These are phyloP conservation scores for Allantophomopsis lycopodina DNA, from an alignment of 2,329 filamentous ascomycete genomes.

Conservation along the genomic window DNA sequence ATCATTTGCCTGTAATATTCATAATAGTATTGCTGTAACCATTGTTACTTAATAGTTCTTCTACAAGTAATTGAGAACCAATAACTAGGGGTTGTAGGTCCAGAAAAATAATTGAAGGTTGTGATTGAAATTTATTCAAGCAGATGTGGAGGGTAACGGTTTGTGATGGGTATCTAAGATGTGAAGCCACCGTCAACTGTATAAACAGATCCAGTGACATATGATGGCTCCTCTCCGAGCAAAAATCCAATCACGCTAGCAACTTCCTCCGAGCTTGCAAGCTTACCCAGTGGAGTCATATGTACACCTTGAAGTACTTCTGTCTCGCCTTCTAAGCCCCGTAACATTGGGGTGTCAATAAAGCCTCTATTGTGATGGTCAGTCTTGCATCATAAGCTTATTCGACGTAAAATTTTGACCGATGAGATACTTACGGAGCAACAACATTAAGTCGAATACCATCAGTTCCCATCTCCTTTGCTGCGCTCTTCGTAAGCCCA, in stretches of 20 bases:
- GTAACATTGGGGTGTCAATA: conserved; percentile 2
- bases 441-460: conserved; percentile 6
- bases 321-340: background rate
- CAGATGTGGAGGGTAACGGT: too few relatives aligned
- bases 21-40: too few relatives aligned
- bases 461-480: conserved; percentile 13
- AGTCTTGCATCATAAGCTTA: background rate
- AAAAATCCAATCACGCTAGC: conserved; percentile 3
- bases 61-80: too few relatives aligned
- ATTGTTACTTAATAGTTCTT: too few relatives aligned
- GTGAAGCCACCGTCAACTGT: conserved; percentile 4
- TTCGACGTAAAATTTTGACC: background rate
- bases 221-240: conserved; percentile 1
- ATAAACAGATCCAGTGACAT: conserved; percentile 3
- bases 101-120: too few relatives aligned
- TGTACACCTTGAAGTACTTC: background rate
- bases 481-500: conserved; percentile 14
- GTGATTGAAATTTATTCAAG: too few relatives aligned
- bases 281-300: background rate
- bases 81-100: too few relatives aligned
- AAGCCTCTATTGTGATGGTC: background rate
- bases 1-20: too few relatives aligned
- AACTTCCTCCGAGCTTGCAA: conserved; percentile 18
- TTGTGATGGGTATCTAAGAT: background rate
- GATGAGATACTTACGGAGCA: conserved; percentile 8